These are phyloP conservation scores for Corynespora cassiicola DNA, from an alignment of 2,329 filamentous ascomycete species.

Conservation along the genomic window DNA sequence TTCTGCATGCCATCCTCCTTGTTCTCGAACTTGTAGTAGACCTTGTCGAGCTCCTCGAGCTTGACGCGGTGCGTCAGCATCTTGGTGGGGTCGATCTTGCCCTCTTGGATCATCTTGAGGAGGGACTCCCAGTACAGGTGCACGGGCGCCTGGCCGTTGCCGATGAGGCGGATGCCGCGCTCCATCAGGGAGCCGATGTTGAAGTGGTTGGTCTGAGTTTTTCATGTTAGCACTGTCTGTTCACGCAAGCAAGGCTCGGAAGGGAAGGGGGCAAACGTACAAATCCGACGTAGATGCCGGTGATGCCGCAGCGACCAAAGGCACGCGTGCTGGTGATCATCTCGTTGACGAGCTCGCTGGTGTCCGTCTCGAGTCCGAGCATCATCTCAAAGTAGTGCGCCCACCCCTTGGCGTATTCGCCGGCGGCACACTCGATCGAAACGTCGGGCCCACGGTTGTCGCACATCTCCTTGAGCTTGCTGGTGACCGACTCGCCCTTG, in stretches of 20 bases:
- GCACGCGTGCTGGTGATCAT: constrained; percentile 77
- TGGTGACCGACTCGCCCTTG: constrained; percentile 70
- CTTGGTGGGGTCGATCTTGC: constrained; percentile 74
- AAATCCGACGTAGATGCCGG: constrained; percentile 71
- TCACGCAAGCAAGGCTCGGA: not conserved
- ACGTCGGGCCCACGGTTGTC: constrained; percentile 75
- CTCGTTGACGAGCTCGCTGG: constrained; percentile 80
- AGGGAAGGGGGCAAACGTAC: constrained; percentile 45
- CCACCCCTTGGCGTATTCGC: constrained; percentile 69
- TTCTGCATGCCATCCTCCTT: constrained; percentile 80
- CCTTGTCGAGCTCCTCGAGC: constrained; percentile 57
- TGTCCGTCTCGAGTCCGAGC: constrained; percentile 80
- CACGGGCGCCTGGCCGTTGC: constrained; percentile 74
- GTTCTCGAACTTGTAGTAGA: constrained; percentile 72
- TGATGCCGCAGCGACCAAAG: constrained; percentile 77
- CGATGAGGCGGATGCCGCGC: constrained; percentile 79
- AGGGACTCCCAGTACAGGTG: constrained; percentile 85
- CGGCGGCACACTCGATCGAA: constrained; percentile 71
- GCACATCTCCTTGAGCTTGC: constrained; percentile 74
- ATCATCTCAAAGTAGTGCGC: constrained; percentile 65
- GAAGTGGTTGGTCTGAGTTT: constrained; percentile 74
- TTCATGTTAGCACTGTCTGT: constrained; percentile 13
- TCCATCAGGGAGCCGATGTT: constrained; percentile 87
- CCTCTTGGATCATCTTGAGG: constrained; percentile 70
- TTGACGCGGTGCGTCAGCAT: constrained; percentile 81